These are phyloP conservation scores for Skeletonema marinoi DNA, from an alignment of 108 stramenopile genomes.

Conservation along the genomic window DNA sequence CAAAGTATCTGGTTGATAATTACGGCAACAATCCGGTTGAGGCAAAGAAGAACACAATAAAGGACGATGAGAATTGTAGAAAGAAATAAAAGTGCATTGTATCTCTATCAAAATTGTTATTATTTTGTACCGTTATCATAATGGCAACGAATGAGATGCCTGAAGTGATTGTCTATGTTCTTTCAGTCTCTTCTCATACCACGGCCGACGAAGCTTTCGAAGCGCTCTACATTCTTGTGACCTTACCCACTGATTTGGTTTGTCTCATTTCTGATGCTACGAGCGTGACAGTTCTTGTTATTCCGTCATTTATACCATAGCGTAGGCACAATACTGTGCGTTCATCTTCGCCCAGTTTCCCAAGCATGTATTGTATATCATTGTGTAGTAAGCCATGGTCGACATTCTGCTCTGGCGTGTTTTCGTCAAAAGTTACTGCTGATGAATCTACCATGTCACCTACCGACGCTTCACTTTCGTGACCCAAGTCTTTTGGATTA, in stretches of 20 bases:
- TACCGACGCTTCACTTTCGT: constrained; percentile 75
- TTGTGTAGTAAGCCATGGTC: constrained; percentile 77
- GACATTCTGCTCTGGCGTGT: constrained; percentile 67
- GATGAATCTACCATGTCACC: constrained; percentile 73
- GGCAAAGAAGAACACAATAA: constrained; percentile 16
- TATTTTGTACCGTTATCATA: constrained; percentile 12
- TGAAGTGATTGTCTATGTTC: constrained; percentile 80
- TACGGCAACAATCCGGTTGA: constrained; percentile 8
- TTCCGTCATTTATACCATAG: constrained; percentile 87
- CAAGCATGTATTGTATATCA: constrained; percentile 84
- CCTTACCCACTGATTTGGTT: constrained; percentile 85
- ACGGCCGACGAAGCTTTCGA: constrained; percentile 84
- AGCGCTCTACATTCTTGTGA: constrained; percentile 89
- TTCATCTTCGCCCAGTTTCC: constrained; percentile 78
- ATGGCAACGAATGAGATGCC: constrained; percentile 33
- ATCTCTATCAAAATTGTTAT: background rate
- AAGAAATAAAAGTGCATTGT: background rate
- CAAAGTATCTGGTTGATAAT: constrained; percentile 19
- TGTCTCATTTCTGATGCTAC: constrained; percentile 82
- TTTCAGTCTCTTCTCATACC: constrained; percentile 89
- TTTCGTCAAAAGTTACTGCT: constrained; percentile 54
- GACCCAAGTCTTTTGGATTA: constrained; percentile 84
- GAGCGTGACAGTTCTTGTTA: constrained; percentile 83
- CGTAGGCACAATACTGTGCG: constrained; percentile 68
- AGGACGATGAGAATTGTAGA: constrained; percentile 13